Conservation (phyloP, 164 flowering plant genomes). For the Piper betle region DNA sequence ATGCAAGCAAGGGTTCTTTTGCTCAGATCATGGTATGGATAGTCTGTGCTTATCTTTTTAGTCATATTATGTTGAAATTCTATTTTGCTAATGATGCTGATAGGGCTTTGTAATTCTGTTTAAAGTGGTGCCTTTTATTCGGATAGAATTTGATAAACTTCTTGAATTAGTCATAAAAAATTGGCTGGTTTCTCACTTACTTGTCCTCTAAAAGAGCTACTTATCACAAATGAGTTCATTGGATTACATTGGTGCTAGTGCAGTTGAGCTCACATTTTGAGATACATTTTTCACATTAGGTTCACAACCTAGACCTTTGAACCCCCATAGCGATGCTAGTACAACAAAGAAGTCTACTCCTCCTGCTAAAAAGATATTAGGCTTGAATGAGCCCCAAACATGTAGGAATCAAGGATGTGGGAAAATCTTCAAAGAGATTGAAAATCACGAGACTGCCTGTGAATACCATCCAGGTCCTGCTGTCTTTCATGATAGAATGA, state of each 20-base stretch:
- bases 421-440: conserved; percentile 70
- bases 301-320: conserved; percentile 21
- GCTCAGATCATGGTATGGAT: conserved; percentile 79
- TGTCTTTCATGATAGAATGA: conserved; percentile 74
- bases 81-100: not conserved
- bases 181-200: too few relatives aligned
- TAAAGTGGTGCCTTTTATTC: too few relatives aligned
- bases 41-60: too few relatives aligned
- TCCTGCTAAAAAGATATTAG: conserved; percentile 45
- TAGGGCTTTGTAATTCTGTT: not conserved
- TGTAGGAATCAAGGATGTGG: conserved; percentile 93
- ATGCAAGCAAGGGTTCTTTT: conserved; percentile 88
- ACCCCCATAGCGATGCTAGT: conserved; percentile 13
- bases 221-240: too few relatives aligned
- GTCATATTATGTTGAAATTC: too few relatives aligned
- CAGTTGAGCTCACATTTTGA: not conserved
- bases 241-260: too few relatives aligned
- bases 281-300: conserved; percentile 21
- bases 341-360: conserved; percentile 17
- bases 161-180: too few relatives aligned
- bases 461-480: conserved; percentile 94
- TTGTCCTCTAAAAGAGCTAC: too few relatives aligned
- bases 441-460: conserved; percentile 82
- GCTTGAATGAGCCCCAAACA: conserved; percentile 49
- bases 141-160: too few relatives aligned